These are phyloP conservation scores for Malus fusca DNA, from an alignment of 306 rosid species.

Conservation along the genomic window DNA sequence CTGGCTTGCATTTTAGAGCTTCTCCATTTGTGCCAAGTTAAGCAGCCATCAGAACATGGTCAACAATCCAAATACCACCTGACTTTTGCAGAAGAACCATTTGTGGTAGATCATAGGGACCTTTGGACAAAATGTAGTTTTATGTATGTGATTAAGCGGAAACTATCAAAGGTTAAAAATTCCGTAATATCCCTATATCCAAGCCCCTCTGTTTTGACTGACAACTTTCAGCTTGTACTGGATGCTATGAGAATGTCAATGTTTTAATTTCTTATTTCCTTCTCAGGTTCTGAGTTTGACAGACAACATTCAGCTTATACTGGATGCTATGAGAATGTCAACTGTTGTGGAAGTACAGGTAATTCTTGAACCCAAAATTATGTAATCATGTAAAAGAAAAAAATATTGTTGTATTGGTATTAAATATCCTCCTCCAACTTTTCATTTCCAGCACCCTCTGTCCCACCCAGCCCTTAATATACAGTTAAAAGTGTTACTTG, in stretches of 20 bases:
- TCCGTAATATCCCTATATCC: not conserved
- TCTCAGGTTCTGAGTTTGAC: conserved; percentile 65
- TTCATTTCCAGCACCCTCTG: not conserved
- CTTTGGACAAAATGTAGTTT: not conserved
- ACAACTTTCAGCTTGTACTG: conserved; percentile 50
- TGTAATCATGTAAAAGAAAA: not conserved
- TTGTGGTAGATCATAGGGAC: not conserved
- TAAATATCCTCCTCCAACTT: not conserved
- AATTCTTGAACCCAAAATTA: conserved; percentile 9
- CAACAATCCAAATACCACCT: too few relatives aligned
- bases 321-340: conserved; percentile 59
- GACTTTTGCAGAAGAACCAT: not conserved
- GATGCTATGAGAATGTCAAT: conserved; percentile 53
- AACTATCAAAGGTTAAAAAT: not conserved
- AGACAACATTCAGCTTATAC: conserved; percentile 53
- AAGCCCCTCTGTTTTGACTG: conserved; percentile 34
- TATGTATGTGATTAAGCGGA: not conserved
- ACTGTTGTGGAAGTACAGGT: conserved; percentile 65
- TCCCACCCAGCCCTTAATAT: not conserved
- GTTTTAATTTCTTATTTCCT: not conserved
- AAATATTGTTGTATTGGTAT: not conserved
- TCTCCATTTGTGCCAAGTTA: too few relatives aligned
- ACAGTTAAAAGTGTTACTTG: not conserved
- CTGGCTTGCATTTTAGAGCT: too few relatives aligned
- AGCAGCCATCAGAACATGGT: too few relatives aligned